These are phyloP conservation scores for Eleusine indica DNA, from an alignment of 176 grass and related monocot species.

Conservation along the genomic window DNA sequence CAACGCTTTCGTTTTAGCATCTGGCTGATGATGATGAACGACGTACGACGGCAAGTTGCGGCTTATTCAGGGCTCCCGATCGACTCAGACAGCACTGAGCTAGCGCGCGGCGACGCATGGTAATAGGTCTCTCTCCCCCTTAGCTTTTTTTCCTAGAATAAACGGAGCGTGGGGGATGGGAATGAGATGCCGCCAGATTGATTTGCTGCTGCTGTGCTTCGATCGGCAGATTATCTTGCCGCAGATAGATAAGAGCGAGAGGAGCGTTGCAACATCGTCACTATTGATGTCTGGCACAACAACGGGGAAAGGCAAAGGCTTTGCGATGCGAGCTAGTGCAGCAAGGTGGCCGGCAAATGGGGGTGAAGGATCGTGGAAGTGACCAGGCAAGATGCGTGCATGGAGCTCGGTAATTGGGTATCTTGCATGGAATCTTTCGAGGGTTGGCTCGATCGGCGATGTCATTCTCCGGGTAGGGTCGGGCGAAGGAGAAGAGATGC, in stretches of 20 bases:
- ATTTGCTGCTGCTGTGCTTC: neutral
- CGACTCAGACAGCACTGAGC: conserved; percentile 50
- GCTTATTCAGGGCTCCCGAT: conserved; percentile 22
- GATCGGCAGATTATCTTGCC: neutral
- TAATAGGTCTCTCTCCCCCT: neutral
- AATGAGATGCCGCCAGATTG: conserved; percentile 41
- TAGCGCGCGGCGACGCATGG: conserved; percentile 18
- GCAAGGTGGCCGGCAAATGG: conserved; percentile 13
- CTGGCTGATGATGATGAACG: neutral
- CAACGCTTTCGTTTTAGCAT: neutral
- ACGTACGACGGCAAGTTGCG: conserved; percentile 40
- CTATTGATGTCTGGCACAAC: conserved; percentile 17
- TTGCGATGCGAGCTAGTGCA: neutral
- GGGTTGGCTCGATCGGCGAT: neutral
- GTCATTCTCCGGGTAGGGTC: neutral
- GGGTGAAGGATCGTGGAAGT: neutral
- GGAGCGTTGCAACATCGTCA: neutral
- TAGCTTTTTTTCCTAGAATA: conserved; percentile 34
- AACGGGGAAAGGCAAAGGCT: neutral
- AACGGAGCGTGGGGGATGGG: conserved; percentile 18
- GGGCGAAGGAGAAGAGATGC: neutral
- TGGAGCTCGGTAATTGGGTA: neutral
- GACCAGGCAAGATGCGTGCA: conserved; percentile 13
- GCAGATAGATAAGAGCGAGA: neutral
- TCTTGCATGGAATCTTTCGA: conserved; percentile 14